Percentiles rank a stretch among this genome's conserved stretches.
These are phyloP conservation scores for Plasmodium cynomolgi DNA, from an alignment of 169 alveolate genomes.

Conservation along the genomic window DNA sequence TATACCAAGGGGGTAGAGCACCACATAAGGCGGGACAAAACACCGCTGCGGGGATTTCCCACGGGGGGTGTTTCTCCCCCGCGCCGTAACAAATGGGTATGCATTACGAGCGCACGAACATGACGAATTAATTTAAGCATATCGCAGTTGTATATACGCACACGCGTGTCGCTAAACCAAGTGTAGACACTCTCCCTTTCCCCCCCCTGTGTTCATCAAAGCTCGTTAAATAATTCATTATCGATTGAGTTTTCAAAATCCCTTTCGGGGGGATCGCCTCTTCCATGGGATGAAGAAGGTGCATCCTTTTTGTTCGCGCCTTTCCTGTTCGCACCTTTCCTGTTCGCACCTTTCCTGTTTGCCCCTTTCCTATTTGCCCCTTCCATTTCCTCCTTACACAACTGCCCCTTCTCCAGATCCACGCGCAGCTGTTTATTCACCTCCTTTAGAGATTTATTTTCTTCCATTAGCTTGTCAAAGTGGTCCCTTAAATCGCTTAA, in stretches of 20 bases:
- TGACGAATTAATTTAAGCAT: neutral
- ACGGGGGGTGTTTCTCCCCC: neutral
- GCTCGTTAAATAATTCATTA: constrained; percentile 41
- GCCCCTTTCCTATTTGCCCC: neutral
- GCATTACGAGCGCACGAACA: neutral
- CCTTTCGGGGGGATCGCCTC: neutral
- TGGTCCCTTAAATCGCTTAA: neutral
- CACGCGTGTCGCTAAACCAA: neutral
- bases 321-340: neutral
- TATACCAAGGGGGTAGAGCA: neutral
- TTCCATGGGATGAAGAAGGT: neutral
- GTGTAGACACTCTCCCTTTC: neutral
- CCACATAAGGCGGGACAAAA: neutral
- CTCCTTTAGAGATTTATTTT: constrained; percentile 22
- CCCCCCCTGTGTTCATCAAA: neutral
- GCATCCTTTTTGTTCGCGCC: neutral
- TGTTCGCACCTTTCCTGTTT: neutral
- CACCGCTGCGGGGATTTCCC: too few relatives aligned
- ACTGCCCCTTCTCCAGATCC: neutral
- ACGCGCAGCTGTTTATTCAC: neutral
- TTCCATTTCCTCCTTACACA: neutral
- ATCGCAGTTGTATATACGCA: neutral
- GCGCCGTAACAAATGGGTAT: neutral
- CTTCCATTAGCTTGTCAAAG: constrained; percentile 7
- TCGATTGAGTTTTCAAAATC: constrained; percentile 64